Base-by-base conservation (phyloP, 2,329 filamentous ascomycete species). In the Graphium sp. region DNA sequence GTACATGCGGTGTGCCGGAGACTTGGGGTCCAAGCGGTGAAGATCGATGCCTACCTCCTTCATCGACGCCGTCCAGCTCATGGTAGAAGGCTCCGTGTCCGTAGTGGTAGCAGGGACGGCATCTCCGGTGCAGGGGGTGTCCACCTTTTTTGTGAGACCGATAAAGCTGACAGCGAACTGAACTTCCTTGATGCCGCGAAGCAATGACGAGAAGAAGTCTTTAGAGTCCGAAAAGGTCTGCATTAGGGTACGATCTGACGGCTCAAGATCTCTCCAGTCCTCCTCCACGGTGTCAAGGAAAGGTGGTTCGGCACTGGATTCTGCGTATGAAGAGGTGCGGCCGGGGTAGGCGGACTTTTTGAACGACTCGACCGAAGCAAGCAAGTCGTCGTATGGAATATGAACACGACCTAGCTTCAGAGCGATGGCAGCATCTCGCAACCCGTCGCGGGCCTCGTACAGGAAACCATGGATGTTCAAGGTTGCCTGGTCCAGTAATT, bases 1-100 rank as follows among this genome's bases (percentile, higher is more conserved):
- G 52, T 98, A 95, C 89, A 95, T 98, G 37, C 89, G 74, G 59
- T 98, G 89, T 0, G 87, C 84, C 1, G 89, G 84, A 11, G 85
- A 93, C 42, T 82, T 87, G 23, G 82, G 77, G 47, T 98, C 87
- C 31, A 98, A 66, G 14, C 87, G 74, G 46, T 95, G 77, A 22
- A 98, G 59, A 45, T 98, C 89, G 45, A 98, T 68, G 34, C 87
- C 87, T 23, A 98, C 73, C 48, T 98, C 91, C 49, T 98, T 95
- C 68, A 93, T 92, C 6, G 87, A 84, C 24, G 85, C 67, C 44
- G 35, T 37, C 13, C 35, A 21, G 7, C 87, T 93, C 35, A 94
- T 62, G n/a, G n/a, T n/a, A n/a, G n/a, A n/a, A n/a, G n/a, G n/a
- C n/a, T n/a, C n/a, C n/a, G n/a, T n/a, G n/a, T n/a, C n/a, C n/a